Evolutionary conservation across 345 rosid genomes (phyloP), one percentile per base, ranked within the genome.

Genomic region (Schrenkiella parvula): DNA sequence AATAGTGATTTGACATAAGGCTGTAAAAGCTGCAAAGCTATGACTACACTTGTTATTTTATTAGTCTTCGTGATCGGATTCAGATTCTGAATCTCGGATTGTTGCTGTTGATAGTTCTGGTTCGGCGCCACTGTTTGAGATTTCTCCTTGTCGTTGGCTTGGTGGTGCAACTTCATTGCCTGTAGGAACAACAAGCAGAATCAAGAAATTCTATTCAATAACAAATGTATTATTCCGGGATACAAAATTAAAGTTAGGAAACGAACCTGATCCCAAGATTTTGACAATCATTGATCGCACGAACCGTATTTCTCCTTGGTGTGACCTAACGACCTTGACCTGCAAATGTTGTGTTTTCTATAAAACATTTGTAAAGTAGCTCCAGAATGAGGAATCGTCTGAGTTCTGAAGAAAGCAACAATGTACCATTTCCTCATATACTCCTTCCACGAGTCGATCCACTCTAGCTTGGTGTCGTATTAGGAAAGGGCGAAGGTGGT

Each of bases 401-500:
- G 19, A 12, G 34, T 28, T 51, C 21, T 43, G 52, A 51, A 47
- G 52, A 10, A 57, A 23, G 29, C 5, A 31, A n/a, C 37, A 32
- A 35, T 42, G 50, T 76, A 84, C 92, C 84, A 86, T 66, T 77
- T 83, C 84, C 6, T 48, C 77, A 41, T 80, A 66, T 15, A 83
- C 61, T 55, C 75, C 70, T 57, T 83, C 86, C 65, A 82, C 32
- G 19, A 85, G 60, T 44, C 41, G 76, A 72, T 87, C 91, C 35
- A 79, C 68, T 74, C 64, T 81, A 64, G 84, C 73, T 77, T 85
- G 90, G 84, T 84, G 89, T 53, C 80, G 80, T 71, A 70, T 46
- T 46, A 89, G 64, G 80, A 87, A 81, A 29, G 95, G 95, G 53
- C 95, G 84, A 41, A 87, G 73, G 46, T 82, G 84, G 69, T 73